phyloP scores from a whole-genome alignment of 257 asterid species.

The Orobanche coerulescens region DNA sequence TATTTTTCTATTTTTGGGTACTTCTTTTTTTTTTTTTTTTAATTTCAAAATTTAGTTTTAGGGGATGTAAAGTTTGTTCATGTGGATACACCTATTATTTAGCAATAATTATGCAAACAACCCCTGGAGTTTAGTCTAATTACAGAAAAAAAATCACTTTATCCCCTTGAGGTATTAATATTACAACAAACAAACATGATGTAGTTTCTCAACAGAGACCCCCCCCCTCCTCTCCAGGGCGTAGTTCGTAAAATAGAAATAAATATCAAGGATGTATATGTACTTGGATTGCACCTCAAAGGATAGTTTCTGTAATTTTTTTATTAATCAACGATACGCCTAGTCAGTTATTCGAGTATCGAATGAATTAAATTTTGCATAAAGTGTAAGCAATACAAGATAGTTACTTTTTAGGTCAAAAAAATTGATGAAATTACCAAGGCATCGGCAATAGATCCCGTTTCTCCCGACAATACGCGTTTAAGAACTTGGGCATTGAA shows the following conservation, averaged over 20 bases:
- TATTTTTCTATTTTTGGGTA: too few species aligned
- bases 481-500: constrained; percentile 46
- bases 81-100: background rate
- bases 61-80: background rate
- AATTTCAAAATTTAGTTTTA: too few species aligned
- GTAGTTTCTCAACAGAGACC: too few species aligned
- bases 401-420: background rate
- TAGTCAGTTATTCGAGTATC: too few species aligned
- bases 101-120: too few species aligned
- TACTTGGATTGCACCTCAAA: background rate
- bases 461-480: constrained; percentile 52
- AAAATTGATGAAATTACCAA: constrained; percentile 30
- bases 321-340: background rate
- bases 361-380: background rate
- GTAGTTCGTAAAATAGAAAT: background rate
- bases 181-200: background rate
- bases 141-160: too few species aligned
- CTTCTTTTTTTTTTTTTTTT: too few species aligned
- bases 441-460: constrained; percentile 57
- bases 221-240: background rate
- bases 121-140: too few species aligned
- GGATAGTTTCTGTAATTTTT: background rate
- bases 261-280: background rate
- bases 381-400: background rate
- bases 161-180: too few species aligned